Base-by-base conservation (phyloP, 2,329 filamentous ascomycete species). In the Coniochaeta sp. region DNA sequence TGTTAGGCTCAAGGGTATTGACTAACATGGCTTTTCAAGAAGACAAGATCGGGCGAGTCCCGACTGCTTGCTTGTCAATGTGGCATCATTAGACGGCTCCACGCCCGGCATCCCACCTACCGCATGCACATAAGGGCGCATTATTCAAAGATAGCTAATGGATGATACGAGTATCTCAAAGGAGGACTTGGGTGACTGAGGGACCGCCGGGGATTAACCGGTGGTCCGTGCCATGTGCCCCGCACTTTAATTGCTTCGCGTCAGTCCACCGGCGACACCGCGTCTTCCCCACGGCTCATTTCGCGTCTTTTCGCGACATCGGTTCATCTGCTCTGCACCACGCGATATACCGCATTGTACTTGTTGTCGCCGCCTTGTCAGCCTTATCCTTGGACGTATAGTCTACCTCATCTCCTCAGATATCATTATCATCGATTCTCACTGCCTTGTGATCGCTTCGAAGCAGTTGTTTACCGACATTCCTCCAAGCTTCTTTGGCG, bases 221-320 rank as follows among this genome's bases (percentile, higher is more conserved):
- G 38, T 52, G 47, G 47, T 31, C 47, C 47, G 47, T 52, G 47
- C 47, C 19, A 4, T 24, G 3, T 31, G 47, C 47, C 47, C 47
- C 47, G 47, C 47, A 57, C 31, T 58, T 58, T 58, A 58, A 58
- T 58, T 58, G 56, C 40, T 58, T 58, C 56, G 56, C 56, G 56
- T 58, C 17, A 52, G 26, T 31, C 38, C 22, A 38, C 5, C 16
- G 22, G 43, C 56, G 17, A 5, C 33, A 58, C 26, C 56, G 56
- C 56, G 56, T 58, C 56, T 44, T 57, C 55, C n/a, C 55, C 55
- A 57, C 55, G 26, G 14, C 36, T 26, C 24, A 22, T 34, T 57
- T 58, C 56, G 56, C 56, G 56, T 58, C 56, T 58, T 58, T 58
- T 40, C 56, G 56, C 33, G 56, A 40, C 16, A 40, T 11, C 55